Conservation (phyloP, 106 monocot genomes). For the Posidonia australis region DNA sequence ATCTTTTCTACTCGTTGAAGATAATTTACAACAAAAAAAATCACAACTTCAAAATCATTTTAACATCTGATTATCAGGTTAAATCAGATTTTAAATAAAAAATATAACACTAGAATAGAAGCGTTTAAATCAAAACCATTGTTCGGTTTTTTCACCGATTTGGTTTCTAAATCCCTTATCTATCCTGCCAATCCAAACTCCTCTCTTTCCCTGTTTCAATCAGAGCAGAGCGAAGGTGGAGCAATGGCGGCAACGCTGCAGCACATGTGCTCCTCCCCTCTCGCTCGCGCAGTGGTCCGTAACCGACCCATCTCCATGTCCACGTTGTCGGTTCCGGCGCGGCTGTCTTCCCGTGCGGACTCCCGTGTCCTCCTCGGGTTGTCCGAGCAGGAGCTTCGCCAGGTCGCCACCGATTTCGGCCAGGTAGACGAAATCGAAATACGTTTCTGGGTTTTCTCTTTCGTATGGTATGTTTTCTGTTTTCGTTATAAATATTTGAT, state of each 20-base stretch:
- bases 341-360: conserved; percentile 8
- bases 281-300: conserved; percentile 45
- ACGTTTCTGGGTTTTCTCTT: neutral
- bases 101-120: too few species aligned
- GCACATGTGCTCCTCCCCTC: conserved; percentile 43
- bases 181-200: too few species aligned
- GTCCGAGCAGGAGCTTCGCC: conserved; percentile 73
- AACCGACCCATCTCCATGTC: conserved; percentile 1
- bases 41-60: too few species aligned
- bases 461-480: neutral
- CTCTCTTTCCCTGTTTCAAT: too few species aligned
- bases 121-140: too few species aligned
- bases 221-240: neutral
- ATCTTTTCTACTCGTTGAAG: too few species aligned
- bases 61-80: too few species aligned
- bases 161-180: too few species aligned
- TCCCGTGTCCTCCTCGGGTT: conserved; percentile 71
- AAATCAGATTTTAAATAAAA: too few species aligned
- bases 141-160: too few species aligned
- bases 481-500: neutral
- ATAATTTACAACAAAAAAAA: too few species aligned
- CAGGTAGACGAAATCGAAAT: conserved; percentile 28
- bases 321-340: conserved; percentile 6
- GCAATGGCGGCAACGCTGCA: conserved; percentile 45
- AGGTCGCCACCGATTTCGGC: conserved; percentile 67